Evolutionary conservation across 2,329 filamentous ascomycete genomes (phyloP).

Genomic region (Monosporascus cannonballus): DNA sequence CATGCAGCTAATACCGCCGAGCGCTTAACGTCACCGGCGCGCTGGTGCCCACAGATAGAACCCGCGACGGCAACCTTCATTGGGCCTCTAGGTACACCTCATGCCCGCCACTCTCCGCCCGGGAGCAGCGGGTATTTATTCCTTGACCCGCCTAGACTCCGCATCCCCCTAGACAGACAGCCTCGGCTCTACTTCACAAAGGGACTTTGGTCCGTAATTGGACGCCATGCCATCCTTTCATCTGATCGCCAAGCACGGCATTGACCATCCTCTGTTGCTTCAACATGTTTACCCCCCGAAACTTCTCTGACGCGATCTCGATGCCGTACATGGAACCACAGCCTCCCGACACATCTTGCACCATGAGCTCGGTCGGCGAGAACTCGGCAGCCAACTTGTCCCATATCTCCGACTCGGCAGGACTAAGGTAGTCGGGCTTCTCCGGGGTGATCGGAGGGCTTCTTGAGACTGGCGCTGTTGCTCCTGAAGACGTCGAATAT

Average conservation of each 20-base stretch:
- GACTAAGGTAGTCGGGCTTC: constrained; percentile 46
- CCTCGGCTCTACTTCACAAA: constrained; percentile 11
- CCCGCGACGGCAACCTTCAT: too few relatives aligned
- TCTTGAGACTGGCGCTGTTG: constrained; percentile 8
- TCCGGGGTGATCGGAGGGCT: constrained; percentile 15
- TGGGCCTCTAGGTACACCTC: too few relatives aligned
- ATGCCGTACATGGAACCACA: constrained; percentile 87
- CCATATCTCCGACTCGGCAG: constrained; percentile 55
- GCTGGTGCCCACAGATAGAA: too few relatives aligned
- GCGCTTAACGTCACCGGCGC: too few relatives aligned
- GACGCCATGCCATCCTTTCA: constrained; percentile 78
- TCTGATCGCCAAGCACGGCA: constrained; percentile 63
- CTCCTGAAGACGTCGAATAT: constrained; percentile 20
- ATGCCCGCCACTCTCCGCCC: too few relatives aligned
- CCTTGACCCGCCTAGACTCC: too few relatives aligned
- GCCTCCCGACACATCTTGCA: constrained; percentile 76
- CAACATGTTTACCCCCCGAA: constrained; percentile 64
- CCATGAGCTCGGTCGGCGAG: constrained; percentile 47
- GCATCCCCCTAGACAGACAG: not conserved
- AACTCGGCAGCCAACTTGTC: constrained; percentile 45
- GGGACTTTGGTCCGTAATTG: constrained; percentile 66
- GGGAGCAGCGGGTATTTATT: too few relatives aligned
- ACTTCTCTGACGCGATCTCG: constrained; percentile 65
- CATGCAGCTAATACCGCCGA: too few relatives aligned
- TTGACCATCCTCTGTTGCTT: constrained; percentile 83